A percentile compares a stretch with the other conserved stretches of the same genome.
phyloP scores from a whole-genome alignment of 1,284 basidiomycete genomes.

The Stereum hirsutum region DNA sequence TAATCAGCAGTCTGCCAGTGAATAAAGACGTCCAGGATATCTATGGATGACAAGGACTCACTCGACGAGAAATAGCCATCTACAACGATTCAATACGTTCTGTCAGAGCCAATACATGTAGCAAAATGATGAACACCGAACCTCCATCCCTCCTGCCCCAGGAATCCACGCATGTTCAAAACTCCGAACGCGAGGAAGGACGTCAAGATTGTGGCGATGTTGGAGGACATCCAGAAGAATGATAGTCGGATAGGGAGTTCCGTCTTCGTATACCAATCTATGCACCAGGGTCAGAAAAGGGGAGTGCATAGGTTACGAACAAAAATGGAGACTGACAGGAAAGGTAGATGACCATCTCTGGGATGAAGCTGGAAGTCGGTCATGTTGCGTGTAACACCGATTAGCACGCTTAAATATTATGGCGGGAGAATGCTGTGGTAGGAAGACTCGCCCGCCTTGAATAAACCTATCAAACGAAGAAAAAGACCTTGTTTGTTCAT shows the following conservation, averaged over 20 bases:
- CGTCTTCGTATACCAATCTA: constrained; percentile 59
- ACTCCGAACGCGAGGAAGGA: constrained; percentile 60
- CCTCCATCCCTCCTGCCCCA: constrained; percentile 55
- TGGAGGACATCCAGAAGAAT: constrained; percentile 59
- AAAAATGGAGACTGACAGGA: constrained; percentile 48
- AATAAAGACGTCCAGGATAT: not conserved
- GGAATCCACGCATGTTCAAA: constrained; percentile 47
- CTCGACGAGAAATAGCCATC: constrained; percentile 43
- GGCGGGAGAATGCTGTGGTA: too few relatives aligned
- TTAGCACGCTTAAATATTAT: too few relatives aligned
- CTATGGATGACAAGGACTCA: constrained; percentile 20
- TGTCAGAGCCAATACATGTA: not conserved
- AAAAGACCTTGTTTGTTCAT: not conserved
- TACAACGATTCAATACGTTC: constrained; percentile 3
- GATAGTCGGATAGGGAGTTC: constrained; percentile 62
- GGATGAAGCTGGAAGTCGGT: constrained; percentile 40
- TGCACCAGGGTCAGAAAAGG: constrained; percentile 1
- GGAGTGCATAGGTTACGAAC: not conserved
- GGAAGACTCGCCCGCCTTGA: constrained; percentile 42
- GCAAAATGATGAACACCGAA: constrained; percentile 13
- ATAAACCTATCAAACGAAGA: constrained; percentile 29
- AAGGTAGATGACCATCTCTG: constrained; percentile 57
- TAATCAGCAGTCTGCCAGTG: not conserved
- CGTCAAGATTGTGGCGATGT: constrained; percentile 40
- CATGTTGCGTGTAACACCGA: constrained; percentile 20